phyloP scores from a whole-genome alignment of 768 basidiomycete genomes.

The Phanerochaete carnosa region DNA sequence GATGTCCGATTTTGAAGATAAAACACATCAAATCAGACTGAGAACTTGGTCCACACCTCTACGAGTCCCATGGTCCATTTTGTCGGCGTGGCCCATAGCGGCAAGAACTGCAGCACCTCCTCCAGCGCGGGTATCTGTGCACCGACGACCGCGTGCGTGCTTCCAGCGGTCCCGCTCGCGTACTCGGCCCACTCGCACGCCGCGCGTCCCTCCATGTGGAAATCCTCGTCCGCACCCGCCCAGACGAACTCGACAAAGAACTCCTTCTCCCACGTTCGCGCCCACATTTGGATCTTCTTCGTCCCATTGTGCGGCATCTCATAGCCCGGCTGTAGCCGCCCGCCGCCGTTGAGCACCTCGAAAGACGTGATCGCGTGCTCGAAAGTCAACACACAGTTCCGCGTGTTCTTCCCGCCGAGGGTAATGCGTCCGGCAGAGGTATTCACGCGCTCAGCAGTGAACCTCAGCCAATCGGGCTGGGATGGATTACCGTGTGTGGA shows the following conservation, averaged over 20 bases:
- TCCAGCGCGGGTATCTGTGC: conserved; percentile 67
- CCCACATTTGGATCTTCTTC: conserved; percentile 52
- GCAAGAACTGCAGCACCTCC: conserved; percentile 61
- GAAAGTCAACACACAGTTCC: conserved; percentile 61
- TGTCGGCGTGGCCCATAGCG: conserved; percentile 62
- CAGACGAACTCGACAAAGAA: conserved; percentile 55
- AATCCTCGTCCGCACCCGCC: conserved; percentile 25
- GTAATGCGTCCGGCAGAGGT: conserved; percentile 43
- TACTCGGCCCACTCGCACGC: conserved; percentile 72
- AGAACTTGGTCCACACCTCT: conserved; percentile 42
- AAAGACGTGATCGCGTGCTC: conserved; percentile 44
- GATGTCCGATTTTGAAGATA: too few relatives aligned
- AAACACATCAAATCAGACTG: too few relatives aligned
- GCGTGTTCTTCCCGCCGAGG: conserved; percentile 57
- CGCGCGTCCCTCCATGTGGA: conserved; percentile 37
- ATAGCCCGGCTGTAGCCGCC: conserved; percentile 39
- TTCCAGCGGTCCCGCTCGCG: conserved; percentile 51
- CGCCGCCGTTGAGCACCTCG: conserved; percentile 32
- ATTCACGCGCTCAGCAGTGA: conserved; percentile 38
- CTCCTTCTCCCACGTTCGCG: conserved; percentile 51
- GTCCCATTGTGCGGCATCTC: conserved; percentile 34
- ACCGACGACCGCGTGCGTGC: conserved; percentile 17
- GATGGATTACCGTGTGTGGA: not conserved
- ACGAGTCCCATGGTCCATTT: conserved; percentile 57
- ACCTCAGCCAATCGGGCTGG: conserved; percentile 39